These are phyloP conservation scores for Aureobasidium sp. DNA, from an alignment of 2,329 filamentous ascomycete species.

Conservation along the genomic window DNA sequence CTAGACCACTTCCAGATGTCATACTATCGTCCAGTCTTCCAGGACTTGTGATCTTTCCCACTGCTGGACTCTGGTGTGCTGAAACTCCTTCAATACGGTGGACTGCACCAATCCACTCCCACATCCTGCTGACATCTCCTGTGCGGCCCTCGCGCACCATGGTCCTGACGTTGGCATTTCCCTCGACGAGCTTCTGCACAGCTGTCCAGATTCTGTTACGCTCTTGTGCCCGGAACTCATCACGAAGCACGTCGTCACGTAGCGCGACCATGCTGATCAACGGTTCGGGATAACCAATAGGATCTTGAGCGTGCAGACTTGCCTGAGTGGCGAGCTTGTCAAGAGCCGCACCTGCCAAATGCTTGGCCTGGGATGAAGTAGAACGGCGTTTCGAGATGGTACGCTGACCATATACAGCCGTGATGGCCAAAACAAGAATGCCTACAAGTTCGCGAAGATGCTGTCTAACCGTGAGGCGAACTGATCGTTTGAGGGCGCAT, in stretches of 20 bases:
- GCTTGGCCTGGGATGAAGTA: conserved; percentile 67
- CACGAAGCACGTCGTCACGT: conserved; percentile 80
- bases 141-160: conserved; percentile 58
- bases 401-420: conserved; percentile 56
- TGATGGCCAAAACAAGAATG: conserved; percentile 41
- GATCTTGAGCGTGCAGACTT: conserved; percentile 62
- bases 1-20: conserved; percentile 25
- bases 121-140: conserved; percentile 53
- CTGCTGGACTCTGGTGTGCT: conserved; percentile 23
- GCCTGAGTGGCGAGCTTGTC: conserved; percentile 78
- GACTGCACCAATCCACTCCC: conserved; percentile 62
- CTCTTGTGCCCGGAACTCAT: conserved; percentile 68
- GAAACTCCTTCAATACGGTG: conserved; percentile 24
- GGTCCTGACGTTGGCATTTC: conserved; percentile 83
- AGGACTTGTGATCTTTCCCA: conserved; percentile 16
- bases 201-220: conserved; percentile 77
- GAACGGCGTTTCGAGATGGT: conserved; percentile 56
- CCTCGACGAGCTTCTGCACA: conserved; percentile 79
- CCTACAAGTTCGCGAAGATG: conserved; percentile 77
- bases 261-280: conserved; percentile 85
- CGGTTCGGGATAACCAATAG: conserved; percentile 58
- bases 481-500: conserved; percentile 70
- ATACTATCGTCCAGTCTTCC: conserved; percentile 13
- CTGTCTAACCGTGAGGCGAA: conserved; percentile 75
- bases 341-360: conserved; percentile 75